phyloP scores from a whole-genome alignment of 129 eudicot species.

The Flaveria linearis region DNA sequence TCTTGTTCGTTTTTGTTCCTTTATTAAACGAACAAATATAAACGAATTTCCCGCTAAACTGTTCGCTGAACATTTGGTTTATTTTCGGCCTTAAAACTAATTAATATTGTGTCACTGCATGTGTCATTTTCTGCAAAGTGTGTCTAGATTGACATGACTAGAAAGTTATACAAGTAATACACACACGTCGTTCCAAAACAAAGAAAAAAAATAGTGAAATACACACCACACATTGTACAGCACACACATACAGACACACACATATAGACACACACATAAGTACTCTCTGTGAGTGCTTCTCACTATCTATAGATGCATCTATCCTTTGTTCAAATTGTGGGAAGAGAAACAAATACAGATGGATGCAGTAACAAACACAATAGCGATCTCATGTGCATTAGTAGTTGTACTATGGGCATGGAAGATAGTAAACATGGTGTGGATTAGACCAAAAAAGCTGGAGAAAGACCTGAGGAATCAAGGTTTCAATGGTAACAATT shows the following conservation, averaged over 20 bases:
- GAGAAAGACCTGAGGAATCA: background rate
- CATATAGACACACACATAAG: no score
- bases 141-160: background rate
- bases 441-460: background rate
- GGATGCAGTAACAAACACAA: conserved; percentile 27
- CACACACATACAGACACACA: no score
- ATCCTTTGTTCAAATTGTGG: background rate
- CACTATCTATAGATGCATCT: background rate
- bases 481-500: background rate
- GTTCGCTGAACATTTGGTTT: no score
- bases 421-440: background rate
- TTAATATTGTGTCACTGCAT: conserved; percentile 16
- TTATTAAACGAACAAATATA: no score
- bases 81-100: background rate
- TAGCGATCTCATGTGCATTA: conserved; percentile 25
- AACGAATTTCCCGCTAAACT: no score
- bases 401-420: background rate
- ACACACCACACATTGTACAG: no score
- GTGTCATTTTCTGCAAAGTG: conserved; percentile 2
- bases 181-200: no score
- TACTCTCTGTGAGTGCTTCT: background rate
- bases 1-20: no score
- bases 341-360: conserved; percentile 7
- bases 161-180: background rate
- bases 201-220: no score